These are phyloP conservation scores for Halophytophthora polymorphica DNA, from an alignment of 352 stramenopile genomes.

Conservation along the genomic window DNA sequence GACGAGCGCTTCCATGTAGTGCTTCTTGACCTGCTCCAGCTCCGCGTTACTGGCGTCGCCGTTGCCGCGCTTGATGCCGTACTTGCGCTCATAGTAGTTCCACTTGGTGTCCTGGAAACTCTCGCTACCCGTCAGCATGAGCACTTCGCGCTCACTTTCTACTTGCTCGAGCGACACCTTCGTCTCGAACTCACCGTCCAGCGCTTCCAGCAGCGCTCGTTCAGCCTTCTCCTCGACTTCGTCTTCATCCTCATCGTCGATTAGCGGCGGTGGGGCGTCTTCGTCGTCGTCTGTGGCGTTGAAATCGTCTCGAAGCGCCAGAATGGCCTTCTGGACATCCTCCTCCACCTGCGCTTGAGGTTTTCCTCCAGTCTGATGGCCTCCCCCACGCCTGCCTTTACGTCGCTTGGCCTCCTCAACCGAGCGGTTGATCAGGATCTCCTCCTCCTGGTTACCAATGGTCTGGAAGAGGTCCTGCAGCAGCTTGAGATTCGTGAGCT, in stretches of 20 bases:
- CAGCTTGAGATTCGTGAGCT: slow-evolving; percentile 87
- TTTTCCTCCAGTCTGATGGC: slow-evolving; percentile 18
- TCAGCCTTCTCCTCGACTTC: slow-evolving; percentile 55
- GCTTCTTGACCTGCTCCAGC: slow-evolving; percentile 60
- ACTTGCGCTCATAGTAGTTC: slow-evolving; percentile 85
- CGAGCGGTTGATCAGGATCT: slow-evolving; percentile 87
- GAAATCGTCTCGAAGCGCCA: slow-evolving; percentile 34
- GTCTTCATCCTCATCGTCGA: slow-evolving; percentile 37
- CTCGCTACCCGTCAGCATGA: slow-evolving; percentile 55
- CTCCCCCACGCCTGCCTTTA: slow-evolving; percentile 24
- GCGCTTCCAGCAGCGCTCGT: slow-evolving; percentile 48
- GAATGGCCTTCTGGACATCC: slow-evolving; percentile 43
- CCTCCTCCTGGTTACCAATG: slow-evolving; percentile 93
- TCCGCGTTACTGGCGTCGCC: slow-evolving; percentile 51
- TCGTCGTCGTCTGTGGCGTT: slow-evolving; percentile 48
- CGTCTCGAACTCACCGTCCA: slow-evolving; percentile 53
- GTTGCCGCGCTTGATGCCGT: slow-evolving; percentile 56
- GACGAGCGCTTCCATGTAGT: slow-evolving; percentile 78
- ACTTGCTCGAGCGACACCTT: slow-evolving; percentile 40
- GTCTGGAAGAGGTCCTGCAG: slow-evolving; percentile 91
- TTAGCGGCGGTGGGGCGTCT: slow-evolving; percentile 24
- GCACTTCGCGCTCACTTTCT: slow-evolving; percentile 44
- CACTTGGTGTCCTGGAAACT: slow-evolving; percentile 85
- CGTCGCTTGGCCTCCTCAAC: slow-evolving; percentile 52
- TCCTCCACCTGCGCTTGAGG: slow-evolving; percentile 47